Evolutionary conservation across 2,329 filamentous ascomycete genomes (phyloP).

Genomic region (Fusarium sp.): DNA sequence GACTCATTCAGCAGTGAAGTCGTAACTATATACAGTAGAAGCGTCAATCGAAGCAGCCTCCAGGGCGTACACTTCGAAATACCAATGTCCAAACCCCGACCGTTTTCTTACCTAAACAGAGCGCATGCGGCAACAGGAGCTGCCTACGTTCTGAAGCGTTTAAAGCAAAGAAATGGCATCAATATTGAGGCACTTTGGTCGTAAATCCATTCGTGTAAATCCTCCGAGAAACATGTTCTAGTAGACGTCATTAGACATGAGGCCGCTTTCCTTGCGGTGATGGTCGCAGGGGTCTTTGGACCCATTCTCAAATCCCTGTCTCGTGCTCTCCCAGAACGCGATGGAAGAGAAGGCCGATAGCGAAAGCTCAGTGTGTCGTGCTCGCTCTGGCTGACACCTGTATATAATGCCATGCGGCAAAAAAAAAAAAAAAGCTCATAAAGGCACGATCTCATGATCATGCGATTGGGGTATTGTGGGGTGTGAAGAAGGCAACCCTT

Average conservation of each 20-base stretch:
- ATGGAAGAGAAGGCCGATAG: too few relatives aligned
- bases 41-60: slow-evolving; percentile 22
- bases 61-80: slow-evolving; percentile 24
- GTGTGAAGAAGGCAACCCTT: background rate
- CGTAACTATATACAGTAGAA: slow-evolving; percentile 30
- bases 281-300: slow-evolving; percentile 10
- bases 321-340: background rate
- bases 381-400: too few relatives aligned
- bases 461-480: slow-evolving; percentile 32
- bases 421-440: slow-evolving; percentile 2
- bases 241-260: slow-evolving; percentile 31
- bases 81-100: too few relatives aligned
- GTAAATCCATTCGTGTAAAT: slow-evolving; percentile 14
- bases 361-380: background rate
- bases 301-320: background rate
- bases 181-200: slow-evolving; percentile 28
- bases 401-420: too few relatives aligned
- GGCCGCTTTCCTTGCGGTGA: slow-evolving; percentile 15
- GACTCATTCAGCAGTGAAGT: slow-evolving; percentile 14
- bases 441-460: slow-evolving; percentile 17
- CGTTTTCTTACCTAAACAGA: too few relatives aligned
- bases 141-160: background rate
- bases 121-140: too few relatives aligned
- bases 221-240: slow-evolving; percentile 20
- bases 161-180: slow-evolving; percentile 20